These are phyloP conservation scores for Podaxis sp. DNA, from an alignment of 768 basidiomycete species.

Conservation along the genomic window DNA sequence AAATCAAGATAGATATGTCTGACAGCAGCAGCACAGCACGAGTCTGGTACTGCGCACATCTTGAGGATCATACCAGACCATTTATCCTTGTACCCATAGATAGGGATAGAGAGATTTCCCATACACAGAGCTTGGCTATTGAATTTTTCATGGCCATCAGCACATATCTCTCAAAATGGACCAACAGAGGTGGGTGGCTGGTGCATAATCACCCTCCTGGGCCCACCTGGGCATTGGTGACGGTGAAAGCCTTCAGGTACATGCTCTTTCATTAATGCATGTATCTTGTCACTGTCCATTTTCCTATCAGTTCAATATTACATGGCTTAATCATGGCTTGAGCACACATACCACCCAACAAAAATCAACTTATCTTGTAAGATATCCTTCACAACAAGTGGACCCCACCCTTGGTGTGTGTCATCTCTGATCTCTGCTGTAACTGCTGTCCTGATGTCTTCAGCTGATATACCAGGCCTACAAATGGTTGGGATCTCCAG, in stretches of 20 bases:
- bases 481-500: background rate
- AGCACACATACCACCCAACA: background rate
- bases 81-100: slow-evolving; percentile 26
- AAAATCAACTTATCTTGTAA: background rate
- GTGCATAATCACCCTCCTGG: slow-evolving; percentile 14
- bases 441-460: background rate
- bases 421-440: background rate
- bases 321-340: background rate
- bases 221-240: slow-evolving; percentile 20
- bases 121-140: slow-evolving; percentile 22
- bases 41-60: slow-evolving; percentile 24
- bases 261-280: slow-evolving; percentile 15
- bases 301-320: background rate
- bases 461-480: background rate
- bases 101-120: slow-evolving; percentile 24
- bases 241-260: slow-evolving; percentile 25
- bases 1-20: slow-evolving; percentile 26
- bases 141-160: slow-evolving; percentile 22
- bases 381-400: background rate
- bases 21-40: slow-evolving; percentile 21
- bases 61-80: slow-evolving; percentile 20
- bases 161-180: slow-evolving; percentile 24
- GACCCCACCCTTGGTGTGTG: background rate
- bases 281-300: slow-evolving; percentile 21
- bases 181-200: slow-evolving; percentile 20